These are phyloP conservation scores for Hordeum vulgare DNA, from an alignment of 176 grass and related monocot species.

Conservation along the genomic window DNA sequence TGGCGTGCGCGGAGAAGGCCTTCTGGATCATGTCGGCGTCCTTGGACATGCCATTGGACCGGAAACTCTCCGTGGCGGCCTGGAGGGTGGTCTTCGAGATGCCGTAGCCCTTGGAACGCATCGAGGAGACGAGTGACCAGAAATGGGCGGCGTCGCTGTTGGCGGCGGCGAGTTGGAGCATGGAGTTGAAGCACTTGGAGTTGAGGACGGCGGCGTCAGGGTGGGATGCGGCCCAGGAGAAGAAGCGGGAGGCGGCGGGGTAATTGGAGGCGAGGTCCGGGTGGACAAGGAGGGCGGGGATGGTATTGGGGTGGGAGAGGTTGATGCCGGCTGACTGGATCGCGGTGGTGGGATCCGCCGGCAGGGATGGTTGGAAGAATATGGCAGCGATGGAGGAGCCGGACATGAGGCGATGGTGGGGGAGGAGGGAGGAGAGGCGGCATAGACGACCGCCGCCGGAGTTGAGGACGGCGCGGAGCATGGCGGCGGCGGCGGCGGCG, in stretches of 20 bases:
- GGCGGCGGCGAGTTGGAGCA: slow-evolving; percentile 61
- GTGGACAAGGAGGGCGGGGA: slow-evolving; percentile 40
- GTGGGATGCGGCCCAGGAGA: slow-evolving; percentile 42
- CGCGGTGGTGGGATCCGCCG: slow-evolving; percentile 24
- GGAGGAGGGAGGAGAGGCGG: neutral
- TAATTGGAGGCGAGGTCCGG: slow-evolving; percentile 38
- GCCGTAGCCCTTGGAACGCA: slow-evolving; percentile 61
- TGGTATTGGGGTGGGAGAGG: slow-evolving; percentile 40
- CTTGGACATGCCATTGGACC: slow-evolving; percentile 30
- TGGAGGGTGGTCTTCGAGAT: slow-evolving; percentile 52
- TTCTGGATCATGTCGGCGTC: slow-evolving; percentile 51
- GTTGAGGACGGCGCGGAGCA: slow-evolving; percentile 29
- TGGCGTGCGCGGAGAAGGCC: slow-evolving; percentile 25
- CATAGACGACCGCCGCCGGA: slow-evolving; percentile 14
- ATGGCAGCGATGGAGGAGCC: slow-evolving; percentile 27
- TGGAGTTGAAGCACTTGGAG: slow-evolving; percentile 53
- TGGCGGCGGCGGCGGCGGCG: neutral
- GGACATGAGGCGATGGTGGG: slow-evolving; percentile 13
- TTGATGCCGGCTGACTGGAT: slow-evolving; percentile 40
- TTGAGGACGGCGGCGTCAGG: slow-evolving; percentile 21
- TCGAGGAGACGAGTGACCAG: slow-evolving; percentile 48
- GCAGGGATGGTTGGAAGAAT: slow-evolving; percentile 28
- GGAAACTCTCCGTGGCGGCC: slow-evolving; percentile 48
- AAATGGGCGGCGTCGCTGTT: slow-evolving; percentile 42
- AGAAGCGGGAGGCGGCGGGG: slow-evolving; percentile 42